Base-by-base conservation (phyloP, 176 grass and related monocot species). In the Elaeis guineensis region DNA sequence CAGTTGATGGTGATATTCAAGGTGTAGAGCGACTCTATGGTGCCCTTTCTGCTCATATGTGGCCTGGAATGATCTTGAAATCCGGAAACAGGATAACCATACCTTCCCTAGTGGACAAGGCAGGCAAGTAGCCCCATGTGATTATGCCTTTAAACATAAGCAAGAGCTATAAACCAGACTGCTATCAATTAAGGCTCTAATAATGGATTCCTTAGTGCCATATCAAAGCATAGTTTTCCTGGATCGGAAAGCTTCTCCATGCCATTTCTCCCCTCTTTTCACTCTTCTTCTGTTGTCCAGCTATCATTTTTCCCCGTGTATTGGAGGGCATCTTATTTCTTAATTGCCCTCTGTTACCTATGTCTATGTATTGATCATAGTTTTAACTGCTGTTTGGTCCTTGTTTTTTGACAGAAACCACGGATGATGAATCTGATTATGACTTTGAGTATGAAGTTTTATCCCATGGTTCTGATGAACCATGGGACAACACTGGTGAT, bases 41-140 rank as follows among this genome's bases (percentile, higher is more conserved):
- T 73, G 93, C 79, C 24, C 77, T 98, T 75, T 92, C 84, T 76
- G 93, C 87, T 51, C 81, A 98, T 50, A 86, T 92, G 93, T 98
- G 93, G 87, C 87, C 87, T 76, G 93, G 93, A 76, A 98, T 98
- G 93, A 77, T 86, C 80, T 59, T 92, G 16, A 98, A 89, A 78
- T 92, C 93, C 58, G 87, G 93, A 79, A 98, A 81, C 20, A 89
- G 58, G 77, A 79, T 89, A 26, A 72, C 29, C n/a, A 54, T 19
- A 49, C 87, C 87, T 68, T 85, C 82, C 58, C 75, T 92, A 80
- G 53, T 76, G 14, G 81, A 89, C 69, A 89, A 92, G 78, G 81
- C 88, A 89, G 87, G 93, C 89, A 62, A 57, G 17, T 44, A 76
- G 63, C 56, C 64, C 17, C 14, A 24, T 23, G 28, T 49, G 14